Evolutionary conservation across 2,329 filamentous ascomycete species (phyloP), one percentile per base, ranked within the genome.

Genomic region (Taxawa tesnikishii): DNA sequence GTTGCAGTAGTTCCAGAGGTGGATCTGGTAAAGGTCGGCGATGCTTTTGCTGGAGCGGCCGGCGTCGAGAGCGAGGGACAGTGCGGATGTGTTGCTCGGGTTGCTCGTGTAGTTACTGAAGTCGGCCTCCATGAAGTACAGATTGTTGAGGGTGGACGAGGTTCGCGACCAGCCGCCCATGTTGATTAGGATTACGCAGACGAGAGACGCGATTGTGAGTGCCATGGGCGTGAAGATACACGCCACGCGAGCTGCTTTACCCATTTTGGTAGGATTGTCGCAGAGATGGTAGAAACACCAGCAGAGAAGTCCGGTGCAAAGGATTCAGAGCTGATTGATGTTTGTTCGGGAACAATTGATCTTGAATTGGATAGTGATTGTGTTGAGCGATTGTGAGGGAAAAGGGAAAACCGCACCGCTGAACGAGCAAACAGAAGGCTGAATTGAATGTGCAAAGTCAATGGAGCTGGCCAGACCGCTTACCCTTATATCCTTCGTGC

Each of bases 221-320:
- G 73, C 65, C 60, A 94, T 85, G 38, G 88, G 88, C 64, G 85
- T 65, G 59, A 82, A 73, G 60, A 96, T 90, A 62, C 85, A 94
- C 55, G 82, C 65, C 48, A 88, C 74, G 51, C 88, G 75, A 45
- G 83, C 87, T 51, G 72, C 67, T 61, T 79, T 76, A 41, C 75
- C 75, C 77, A 81, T 82, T 19, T 40, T 64, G 19, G n/a, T n/a
- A n/a, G n/a, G n/a, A n/a, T n/a, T n/a, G n/a, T n/a, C n/a, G n/a
- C n/a, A n/a, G n/a, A n/a, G n/a, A n/a, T n/a, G n/a, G n/a, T n/a
- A n/a, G n/a, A n/a, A n/a, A n/a, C n/a, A n/a, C n/a, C n/a, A n/a
- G n/a, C n/a, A n/a, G n/a, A n/a, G n/a, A n/a, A n/a, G n/a, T n/a
- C n/a, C n/a, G n/a, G n/a, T n/a, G n/a, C n/a, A n/a, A n/a, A n/a